phyloP scores from a whole-genome alignment of 2,329 filamentous ascomycete species.

The Thelonectria discophora region DNA sequence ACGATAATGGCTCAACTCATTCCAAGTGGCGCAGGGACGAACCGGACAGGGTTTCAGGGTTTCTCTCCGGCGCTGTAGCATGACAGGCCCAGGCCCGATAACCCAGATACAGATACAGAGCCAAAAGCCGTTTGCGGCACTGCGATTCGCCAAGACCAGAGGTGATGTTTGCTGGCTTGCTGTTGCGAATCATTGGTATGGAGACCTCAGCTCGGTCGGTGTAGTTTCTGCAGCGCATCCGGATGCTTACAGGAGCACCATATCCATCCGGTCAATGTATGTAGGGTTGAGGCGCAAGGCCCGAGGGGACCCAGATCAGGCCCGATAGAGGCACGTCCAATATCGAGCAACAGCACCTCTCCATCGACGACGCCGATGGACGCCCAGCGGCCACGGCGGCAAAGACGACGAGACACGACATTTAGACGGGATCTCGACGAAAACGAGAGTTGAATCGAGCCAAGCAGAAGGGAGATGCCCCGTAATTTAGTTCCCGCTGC shows the following conservation, averaged over 20 bases:
- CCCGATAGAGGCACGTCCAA: slow-evolving; percentile 8
- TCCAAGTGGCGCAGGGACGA: not conserved
- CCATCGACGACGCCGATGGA: not conserved
- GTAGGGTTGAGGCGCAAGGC: slow-evolving; percentile 7
- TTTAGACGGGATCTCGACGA: not conserved
- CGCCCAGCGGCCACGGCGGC: slow-evolving; percentile 12
- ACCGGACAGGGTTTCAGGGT: not conserved
- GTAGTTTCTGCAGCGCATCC: not conserved
- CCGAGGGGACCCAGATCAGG: slow-evolving; percentile 13
- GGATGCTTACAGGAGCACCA: not conserved
- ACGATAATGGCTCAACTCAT: slow-evolving; percentile 3
- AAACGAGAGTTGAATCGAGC: not conserved
- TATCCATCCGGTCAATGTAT: slow-evolving; percentile 4
- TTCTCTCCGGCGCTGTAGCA: not conserved
- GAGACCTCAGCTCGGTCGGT: not conserved
- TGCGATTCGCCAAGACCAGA: slow-evolving; percentile 3
- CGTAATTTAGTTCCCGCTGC: not conserved
- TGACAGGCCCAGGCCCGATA: not conserved
- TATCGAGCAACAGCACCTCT: not conserved
- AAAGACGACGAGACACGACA: not conserved
- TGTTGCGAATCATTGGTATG: slow-evolving; percentile 4
- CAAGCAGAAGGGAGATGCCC: not conserved
- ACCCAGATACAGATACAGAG: not conserved
- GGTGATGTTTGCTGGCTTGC: slow-evolving; percentile 3
- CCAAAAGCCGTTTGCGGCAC: slow-evolving; percentile 3